Evolutionary conservation across 352 stramenopile genomes (phyloP), one percentile per base, ranked within the genome.

Genomic region (Thalassiosira sp.): DNA sequence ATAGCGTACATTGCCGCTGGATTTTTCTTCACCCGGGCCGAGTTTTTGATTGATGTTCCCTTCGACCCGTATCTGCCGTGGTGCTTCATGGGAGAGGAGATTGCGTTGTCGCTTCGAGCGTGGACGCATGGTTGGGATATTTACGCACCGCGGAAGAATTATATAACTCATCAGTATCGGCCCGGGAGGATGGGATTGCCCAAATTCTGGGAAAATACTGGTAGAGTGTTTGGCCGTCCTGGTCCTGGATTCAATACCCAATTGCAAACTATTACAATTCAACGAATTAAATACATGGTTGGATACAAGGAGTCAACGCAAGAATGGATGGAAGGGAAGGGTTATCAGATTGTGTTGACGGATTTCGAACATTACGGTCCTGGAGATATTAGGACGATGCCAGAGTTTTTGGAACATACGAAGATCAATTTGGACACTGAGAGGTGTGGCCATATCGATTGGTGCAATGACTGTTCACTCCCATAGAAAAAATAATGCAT

Each of bases 1-100:
- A 76, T 76, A 49, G 82, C 90, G 11, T 95, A 94, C 76, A 88
- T 95, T 48, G 91, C 86, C 0, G 91, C 91, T 57, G 91, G 91
- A 52, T 94, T 94, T 57, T 91, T 95, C 69, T 93, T 95, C 61
- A 79, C 85, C 5, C 68, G 76, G 20, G 71, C 84, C 2, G 74
- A 82, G 22, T 94, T 95, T 62, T 56, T 95, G 1, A 65, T 72
- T 7, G 88, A 95, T 60, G 80, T 95, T n/a, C 90, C 90, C 0
- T 95, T 94, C 64, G 91, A 95, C 81, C 91, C 91, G 0, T 94
- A 90, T 58, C 59, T 95, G 43, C 90, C 91, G 18, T 95, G 89
- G 82, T 80, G 89, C 11, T 95, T 95, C 69, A 95, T 95, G 91
- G 91, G 91, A 20, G 91, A 95, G 58, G 91, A 95, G 76, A 95